Conservation (phyloP, 2,329 filamentous ascomycete species). For the Sporothrix curviconia region DNA sequence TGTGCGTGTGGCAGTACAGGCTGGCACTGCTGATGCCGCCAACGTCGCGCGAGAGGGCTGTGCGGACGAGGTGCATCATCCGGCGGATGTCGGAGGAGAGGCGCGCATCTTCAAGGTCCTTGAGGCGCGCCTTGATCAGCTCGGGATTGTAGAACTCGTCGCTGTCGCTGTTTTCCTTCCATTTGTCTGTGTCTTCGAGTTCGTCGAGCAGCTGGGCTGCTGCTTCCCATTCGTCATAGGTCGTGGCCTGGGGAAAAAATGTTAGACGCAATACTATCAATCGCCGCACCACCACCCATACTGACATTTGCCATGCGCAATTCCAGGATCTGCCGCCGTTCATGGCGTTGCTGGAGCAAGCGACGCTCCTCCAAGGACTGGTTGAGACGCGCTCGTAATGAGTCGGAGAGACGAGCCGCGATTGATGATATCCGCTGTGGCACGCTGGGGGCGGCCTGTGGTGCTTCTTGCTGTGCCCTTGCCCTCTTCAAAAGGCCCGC, state of each 20-base stretch:
- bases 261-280: no score
- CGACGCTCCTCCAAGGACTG: slow-evolving; percentile 7
- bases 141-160: slow-evolving; percentile 59
- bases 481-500: background rate
- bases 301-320: slow-evolving; percentile 19
- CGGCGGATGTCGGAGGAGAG: slow-evolving; percentile 62
- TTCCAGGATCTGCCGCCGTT: slow-evolving; percentile 15
- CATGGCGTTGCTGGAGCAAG: background rate
- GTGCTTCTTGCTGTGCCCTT: background rate
- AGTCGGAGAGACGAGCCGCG: slow-evolving; percentile 1
- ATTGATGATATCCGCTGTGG: slow-evolving; percentile 10
- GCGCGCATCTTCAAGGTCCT: slow-evolving; percentile 68
- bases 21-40: slow-evolving; percentile 79
- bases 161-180: slow-evolving; percentile 59
- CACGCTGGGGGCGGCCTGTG: background rate
- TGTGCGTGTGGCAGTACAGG: slow-evolving; percentile 76
- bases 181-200: slow-evolving; percentile 71
- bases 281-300: no score
- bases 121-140: slow-evolving; percentile 62
- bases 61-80: slow-evolving; percentile 78
- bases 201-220: slow-evolving; percentile 72
- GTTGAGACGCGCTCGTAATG: background rate
- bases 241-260: slow-evolving; percentile 66
- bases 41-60: slow-evolving; percentile 70
- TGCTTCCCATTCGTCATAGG: slow-evolving; percentile 64